A percentile compares a stretch with the other conserved stretches of the same genome.
Evolutionary conservation across 2,329 filamentous ascomycete genomes (phyloP).

Genomic region (Cordyceps tenuipes): DNA sequence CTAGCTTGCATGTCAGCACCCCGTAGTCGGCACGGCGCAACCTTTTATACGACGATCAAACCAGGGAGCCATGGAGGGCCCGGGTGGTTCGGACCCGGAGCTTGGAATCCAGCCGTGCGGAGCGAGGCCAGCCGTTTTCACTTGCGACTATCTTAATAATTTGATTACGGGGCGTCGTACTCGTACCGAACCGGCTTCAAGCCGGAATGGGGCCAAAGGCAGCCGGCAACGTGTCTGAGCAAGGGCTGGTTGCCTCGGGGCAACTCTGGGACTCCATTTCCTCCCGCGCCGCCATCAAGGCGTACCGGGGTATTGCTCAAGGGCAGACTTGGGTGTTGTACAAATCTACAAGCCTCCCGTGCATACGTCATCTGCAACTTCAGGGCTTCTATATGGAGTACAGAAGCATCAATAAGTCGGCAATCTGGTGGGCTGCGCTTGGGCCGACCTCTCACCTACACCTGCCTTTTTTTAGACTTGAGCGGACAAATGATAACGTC

Average conservation of each 20-base stretch:
- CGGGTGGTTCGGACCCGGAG: not conserved
- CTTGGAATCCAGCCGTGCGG: not conserved
- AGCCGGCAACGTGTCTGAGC: not conserved
- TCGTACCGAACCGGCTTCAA: conserved; percentile 7
- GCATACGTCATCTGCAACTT: not conserved
- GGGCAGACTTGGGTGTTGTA: not conserved
- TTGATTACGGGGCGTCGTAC: conserved; percentile 5
- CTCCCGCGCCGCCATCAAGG: not conserved
- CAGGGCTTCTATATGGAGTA: too few relatives aligned
- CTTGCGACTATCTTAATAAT: not conserved
- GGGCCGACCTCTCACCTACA: not conserved
- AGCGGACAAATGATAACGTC: not conserved
- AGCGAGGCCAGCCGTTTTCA: not conserved
- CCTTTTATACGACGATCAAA: not conserved
- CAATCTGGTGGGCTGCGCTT: not conserved
- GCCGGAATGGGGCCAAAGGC: not conserved
- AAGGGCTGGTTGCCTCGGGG: not conserved
- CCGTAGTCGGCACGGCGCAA: conserved; percentile 6
- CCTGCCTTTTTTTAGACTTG: not conserved
- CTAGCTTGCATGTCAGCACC: too few relatives aligned
- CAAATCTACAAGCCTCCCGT: not conserved
- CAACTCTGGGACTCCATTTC: not conserved
- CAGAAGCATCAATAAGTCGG: not conserved
- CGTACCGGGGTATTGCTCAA: too few relatives aligned
- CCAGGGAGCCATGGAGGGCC: not conserved